Evolutionary conservation across 257 asterid genomes (phyloP).

Genomic region (Solanum chmielewskii): DNA sequence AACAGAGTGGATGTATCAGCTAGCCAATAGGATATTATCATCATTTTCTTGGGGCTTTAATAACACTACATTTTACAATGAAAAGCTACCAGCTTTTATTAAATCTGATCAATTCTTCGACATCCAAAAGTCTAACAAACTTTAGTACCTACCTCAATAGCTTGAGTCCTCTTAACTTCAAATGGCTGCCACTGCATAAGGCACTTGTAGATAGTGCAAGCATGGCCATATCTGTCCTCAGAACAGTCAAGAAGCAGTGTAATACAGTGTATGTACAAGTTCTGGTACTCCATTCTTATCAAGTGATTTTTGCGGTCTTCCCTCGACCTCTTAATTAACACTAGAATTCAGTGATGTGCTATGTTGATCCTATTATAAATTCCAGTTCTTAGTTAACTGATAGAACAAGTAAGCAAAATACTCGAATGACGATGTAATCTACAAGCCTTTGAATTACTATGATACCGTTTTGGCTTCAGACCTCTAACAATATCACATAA

Average conservation of each 20-base stretch:
- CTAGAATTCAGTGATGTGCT: slow-evolving; percentile 61
- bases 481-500: slow-evolving; percentile 40
- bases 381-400: not conserved
- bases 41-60: not conserved
- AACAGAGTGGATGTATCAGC: slow-evolving; percentile 80
- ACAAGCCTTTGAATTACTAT: slow-evolving; percentile 38
- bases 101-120: not conserved
- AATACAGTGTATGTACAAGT: slow-evolving; percentile 79
- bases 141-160: slow-evolving; percentile 68
- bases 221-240: slow-evolving; percentile 78
- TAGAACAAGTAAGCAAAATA: not conserved
- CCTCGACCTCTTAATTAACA: slow-evolving; percentile 55
- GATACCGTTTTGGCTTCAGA: slow-evolving; percentile 50
- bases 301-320: slow-evolving; percentile 83
- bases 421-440: not conserved
- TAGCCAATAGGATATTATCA: slow-evolving; percentile 46
- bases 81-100: not conserved
- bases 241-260: slow-evolving; percentile 86
- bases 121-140: not conserved
- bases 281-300: slow-evolving; percentile 91
- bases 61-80: not conserved
- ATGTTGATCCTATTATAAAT: slow-evolving; percentile 53
- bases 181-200: slow-evolving; percentile 90
- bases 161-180: slow-evolving; percentile 84
- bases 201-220: slow-evolving; percentile 90